A percentile compares a stretch with the other conserved stretches of the same genome.
These are phyloP conservation scores for Staphylotrichum longicolle DNA, from an alignment of 495 filamentous ascomycete species.

Conservation along the genomic window DNA sequence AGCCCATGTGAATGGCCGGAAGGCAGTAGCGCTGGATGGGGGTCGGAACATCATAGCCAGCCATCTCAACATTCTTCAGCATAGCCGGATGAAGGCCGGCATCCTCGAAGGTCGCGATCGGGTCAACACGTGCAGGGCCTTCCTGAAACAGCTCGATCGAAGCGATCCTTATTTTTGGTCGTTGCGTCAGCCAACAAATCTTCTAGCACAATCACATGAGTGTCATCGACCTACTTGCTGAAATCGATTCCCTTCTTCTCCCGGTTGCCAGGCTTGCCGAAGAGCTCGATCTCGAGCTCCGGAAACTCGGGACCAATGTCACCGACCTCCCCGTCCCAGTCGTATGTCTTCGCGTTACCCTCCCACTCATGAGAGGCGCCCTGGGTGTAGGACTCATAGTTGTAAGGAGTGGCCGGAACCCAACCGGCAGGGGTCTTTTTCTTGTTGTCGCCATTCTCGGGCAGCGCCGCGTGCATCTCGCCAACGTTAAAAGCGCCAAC, in stretches of 20 bases:
- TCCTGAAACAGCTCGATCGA: slow-evolving; percentile 60
- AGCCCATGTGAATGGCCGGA: slow-evolving; percentile 66
- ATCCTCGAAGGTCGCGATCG: slow-evolving; percentile 63
- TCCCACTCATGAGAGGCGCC: slow-evolving; percentile 34
- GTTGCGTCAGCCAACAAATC: slow-evolving; percentile 21
- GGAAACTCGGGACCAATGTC: slow-evolving; percentile 72
- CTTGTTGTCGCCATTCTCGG: slow-evolving; percentile 3
- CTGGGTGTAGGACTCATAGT: slow-evolving; percentile 48
- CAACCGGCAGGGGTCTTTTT: slow-evolving; percentile 42
- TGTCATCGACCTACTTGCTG: slow-evolving; percentile 39
- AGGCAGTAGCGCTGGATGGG: slow-evolving; percentile 83
- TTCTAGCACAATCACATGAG: background rate
- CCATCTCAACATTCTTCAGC: slow-evolving; percentile 69
- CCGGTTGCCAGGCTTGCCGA: slow-evolving; percentile 49
- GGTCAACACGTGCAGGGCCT: slow-evolving; percentile 51
- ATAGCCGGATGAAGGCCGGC: slow-evolving; percentile 85
- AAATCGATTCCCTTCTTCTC: slow-evolving; percentile 46
- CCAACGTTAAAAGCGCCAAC: slow-evolving; percentile 21
- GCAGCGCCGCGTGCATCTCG: slow-evolving; percentile 25
- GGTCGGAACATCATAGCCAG: slow-evolving; percentile 64
- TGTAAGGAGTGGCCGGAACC: slow-evolving; percentile 50
- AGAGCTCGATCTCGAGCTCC: slow-evolving; percentile 71
- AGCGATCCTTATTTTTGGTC: slow-evolving; percentile 45
- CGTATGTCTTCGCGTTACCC: slow-evolving; percentile 62
- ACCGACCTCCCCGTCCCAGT: slow-evolving; percentile 82